These are phyloP conservation scores for Colletotrichum musicola DNA, from an alignment of 2,329 filamentous ascomycete genomes.

Conservation along the genomic window DNA sequence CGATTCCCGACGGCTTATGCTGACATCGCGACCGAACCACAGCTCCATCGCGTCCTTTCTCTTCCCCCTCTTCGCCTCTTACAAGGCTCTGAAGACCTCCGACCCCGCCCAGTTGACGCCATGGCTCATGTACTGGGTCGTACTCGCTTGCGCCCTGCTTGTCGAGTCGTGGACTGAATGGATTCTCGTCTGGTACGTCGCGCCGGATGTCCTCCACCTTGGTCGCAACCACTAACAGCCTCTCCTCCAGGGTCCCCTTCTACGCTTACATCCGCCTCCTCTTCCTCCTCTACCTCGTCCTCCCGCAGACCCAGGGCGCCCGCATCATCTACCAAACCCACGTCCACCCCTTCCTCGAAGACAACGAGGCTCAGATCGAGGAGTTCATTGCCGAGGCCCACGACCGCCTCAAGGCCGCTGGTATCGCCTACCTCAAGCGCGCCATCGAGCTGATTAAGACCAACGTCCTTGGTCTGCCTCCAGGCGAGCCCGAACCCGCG, in stretches of 20 bases:
- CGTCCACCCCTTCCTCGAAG: conserved; percentile 87
- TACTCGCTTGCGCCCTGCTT: conserved; percentile 83
- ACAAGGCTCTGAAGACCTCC: conserved; percentile 95
- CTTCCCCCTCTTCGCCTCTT: conserved; percentile 96
- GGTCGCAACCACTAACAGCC: background rate
- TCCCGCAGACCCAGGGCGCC: conserved; percentile 97
- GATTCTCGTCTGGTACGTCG: conserved; percentile 80
- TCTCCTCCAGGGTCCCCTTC: conserved; percentile 79
- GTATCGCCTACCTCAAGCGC: conserved; percentile 80
- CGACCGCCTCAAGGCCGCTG: conserved; percentile 80
- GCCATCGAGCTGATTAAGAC: conserved; percentile 79
- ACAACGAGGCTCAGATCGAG: conserved; percentile 92
- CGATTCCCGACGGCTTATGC: conserved; percentile 18
- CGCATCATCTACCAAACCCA: conserved; percentile 86
- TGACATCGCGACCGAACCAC: conserved; percentile 30
- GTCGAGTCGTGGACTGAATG: conserved; percentile 91
- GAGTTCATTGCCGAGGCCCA: conserved; percentile 87
- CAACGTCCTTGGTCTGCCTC: conserved; percentile 82
- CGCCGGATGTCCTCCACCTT: background rate
- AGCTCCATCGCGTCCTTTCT: conserved; percentile 90
- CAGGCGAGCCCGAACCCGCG: conserved; percentile 57
- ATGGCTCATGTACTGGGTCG: conserved; percentile 99
- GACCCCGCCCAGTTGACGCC: conserved; percentile 91
- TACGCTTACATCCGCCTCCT: conserved; percentile 91
- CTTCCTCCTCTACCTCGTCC: conserved; percentile 92